A percentile compares a stretch with the other conserved stretches of the same genome.
Conservation (phyloP, 1,139 yeast genomes). For the Blastobotrys petasosporus region DNA sequence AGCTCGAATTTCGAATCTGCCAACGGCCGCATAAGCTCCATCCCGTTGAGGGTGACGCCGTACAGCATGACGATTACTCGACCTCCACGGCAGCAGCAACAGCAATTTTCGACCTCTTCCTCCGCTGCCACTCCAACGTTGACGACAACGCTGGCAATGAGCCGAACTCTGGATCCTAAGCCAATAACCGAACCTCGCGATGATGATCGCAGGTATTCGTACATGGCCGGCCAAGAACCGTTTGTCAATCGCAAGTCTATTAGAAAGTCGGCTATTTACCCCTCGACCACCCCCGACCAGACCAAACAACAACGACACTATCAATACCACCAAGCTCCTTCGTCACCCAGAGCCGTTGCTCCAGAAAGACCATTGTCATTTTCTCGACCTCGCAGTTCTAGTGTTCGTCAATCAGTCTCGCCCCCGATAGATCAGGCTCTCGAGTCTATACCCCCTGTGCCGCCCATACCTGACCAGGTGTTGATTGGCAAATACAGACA, state of each 20-base stretch:
- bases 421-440: slow-evolving; percentile 10
- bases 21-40: slow-evolving; percentile 14
- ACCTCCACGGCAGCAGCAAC: slow-evolving; percentile 4
- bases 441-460: slow-evolving; percentile 22
- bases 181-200: too few species aligned
- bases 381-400: slow-evolving; percentile 8
- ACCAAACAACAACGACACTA: slow-evolving; percentile 7
- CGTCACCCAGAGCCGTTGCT: slow-evolving; percentile 10
- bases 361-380: slow-evolving; percentile 10
- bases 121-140: not conserved
- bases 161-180: too few species aligned
- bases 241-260: slow-evolving; percentile 11
- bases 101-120: not conserved
- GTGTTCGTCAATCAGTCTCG: slow-evolving; percentile 12
- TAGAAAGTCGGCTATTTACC: slow-evolving; percentile 7
- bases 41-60: slow-evolving; percentile 15
- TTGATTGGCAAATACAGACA: slow-evolving; percentile 17
- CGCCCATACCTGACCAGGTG: slow-evolving; percentile 25
- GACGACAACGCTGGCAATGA: too few species aligned
- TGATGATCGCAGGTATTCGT: slow-evolving; percentile 6
- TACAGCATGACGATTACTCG: not conserved
- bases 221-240: slow-evolving; percentile 10
- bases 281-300: not conserved
- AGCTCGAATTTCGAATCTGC: slow-evolving; percentile 10
- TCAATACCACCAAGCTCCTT: slow-evolving; percentile 9